phyloP scores from a whole-genome alignment of 352 stramenopile genomes.

The Pilasporangium apinafurcum region DNA sequence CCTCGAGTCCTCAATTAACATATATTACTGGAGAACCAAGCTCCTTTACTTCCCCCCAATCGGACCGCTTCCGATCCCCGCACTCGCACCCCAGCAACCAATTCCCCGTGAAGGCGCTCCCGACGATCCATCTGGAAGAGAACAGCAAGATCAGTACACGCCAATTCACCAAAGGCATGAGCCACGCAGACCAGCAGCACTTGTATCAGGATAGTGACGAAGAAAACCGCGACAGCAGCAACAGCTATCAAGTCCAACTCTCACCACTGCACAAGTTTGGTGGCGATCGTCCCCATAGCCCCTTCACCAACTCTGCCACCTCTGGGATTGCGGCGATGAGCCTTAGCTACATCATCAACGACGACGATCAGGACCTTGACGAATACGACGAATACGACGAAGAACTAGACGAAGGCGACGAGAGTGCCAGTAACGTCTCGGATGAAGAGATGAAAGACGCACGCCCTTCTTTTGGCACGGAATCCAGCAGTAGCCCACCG shows the following conservation, averaged over 20 bases:
- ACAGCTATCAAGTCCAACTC: slow-evolving; percentile 13
- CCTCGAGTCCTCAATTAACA: slow-evolving; percentile 26
- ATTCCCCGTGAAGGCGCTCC: slow-evolving; percentile 11
- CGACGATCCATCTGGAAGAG: slow-evolving; percentile 29
- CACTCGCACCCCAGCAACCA: slow-evolving; percentile 8
- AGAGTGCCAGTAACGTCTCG: slow-evolving; percentile 22
- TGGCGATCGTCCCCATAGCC: no score
- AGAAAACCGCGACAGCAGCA: slow-evolving; percentile 16
- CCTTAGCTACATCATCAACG: slow-evolving; percentile 81
- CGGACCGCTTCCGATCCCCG: slow-evolving; percentile 26
- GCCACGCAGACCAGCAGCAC: slow-evolving; percentile 10
- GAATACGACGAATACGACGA: slow-evolving; percentile 11
- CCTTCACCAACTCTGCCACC: slow-evolving; percentile 21
- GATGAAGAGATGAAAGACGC: slow-evolving; percentile 35
- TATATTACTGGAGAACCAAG: slow-evolving; percentile 20
- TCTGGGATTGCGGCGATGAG: slow-evolving; percentile 72
- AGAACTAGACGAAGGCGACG: slow-evolving; percentile 15
- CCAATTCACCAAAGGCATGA: slow-evolving; percentile 37
- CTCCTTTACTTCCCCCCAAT: slow-evolving; percentile 22
- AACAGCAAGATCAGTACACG: slow-evolving; percentile 31
- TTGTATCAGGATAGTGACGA: slow-evolving; percentile 18
- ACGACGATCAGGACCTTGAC: slow-evolving; percentile 22
- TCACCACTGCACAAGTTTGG: no score
- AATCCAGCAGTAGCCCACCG: slow-evolving; percentile 11
- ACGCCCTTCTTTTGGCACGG: slow-evolving; percentile 11